A percentile compares a stretch with the other conserved stretches of the same genome.
Conservation (phyloP, 305 asterid genomes). For the Stenogyne calaminthoides region DNA sequence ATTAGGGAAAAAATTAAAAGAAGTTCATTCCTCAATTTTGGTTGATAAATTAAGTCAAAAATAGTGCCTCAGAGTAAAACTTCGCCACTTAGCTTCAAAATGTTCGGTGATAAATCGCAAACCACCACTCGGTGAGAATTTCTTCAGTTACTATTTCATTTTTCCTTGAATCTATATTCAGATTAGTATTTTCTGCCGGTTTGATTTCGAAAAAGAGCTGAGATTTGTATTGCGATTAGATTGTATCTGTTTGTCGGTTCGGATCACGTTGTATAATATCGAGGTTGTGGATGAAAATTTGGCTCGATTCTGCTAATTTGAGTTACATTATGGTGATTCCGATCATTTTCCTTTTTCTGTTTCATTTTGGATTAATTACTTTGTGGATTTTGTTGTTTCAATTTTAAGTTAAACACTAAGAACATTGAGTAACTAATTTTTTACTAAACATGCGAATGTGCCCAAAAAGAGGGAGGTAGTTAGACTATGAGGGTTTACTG, state of each 20-base stretch:
- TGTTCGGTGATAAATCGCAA: slow-evolving; percentile 54
- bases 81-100: slow-evolving; percentile 29
- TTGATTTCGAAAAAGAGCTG: neutral
- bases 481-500: neutral
- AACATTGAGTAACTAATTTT: neutral
- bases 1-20: neutral
- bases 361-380: slow-evolving; percentile 10
- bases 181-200: slow-evolving; percentile 19
- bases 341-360: neutral
- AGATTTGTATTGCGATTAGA: slow-evolving; percentile 3
- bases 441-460: slow-evolving; percentile 3
- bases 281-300: slow-evolving; percentile 16
- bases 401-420: neutral
- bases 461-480: neutral
- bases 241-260: slow-evolving; percentile 18
- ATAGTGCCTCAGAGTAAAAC: slow-evolving; percentile 26
- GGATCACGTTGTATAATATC: neutral
- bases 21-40: slow-evolving; percentile 12
- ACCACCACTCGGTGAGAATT: slow-evolving; percentile 48
- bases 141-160: slow-evolving; percentile 24
- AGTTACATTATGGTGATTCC: slow-evolving; percentile 22
- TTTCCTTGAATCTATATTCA: neutral
- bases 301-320: slow-evolving; percentile 17
- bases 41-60: slow-evolving; percentile 28
- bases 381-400: slow-evolving; percentile 17